Percentiles rank a stretch among this genome's conserved stretches.
Conservation (phyloP, 208 protist species). For the Leishmania tarentolae region DNA sequence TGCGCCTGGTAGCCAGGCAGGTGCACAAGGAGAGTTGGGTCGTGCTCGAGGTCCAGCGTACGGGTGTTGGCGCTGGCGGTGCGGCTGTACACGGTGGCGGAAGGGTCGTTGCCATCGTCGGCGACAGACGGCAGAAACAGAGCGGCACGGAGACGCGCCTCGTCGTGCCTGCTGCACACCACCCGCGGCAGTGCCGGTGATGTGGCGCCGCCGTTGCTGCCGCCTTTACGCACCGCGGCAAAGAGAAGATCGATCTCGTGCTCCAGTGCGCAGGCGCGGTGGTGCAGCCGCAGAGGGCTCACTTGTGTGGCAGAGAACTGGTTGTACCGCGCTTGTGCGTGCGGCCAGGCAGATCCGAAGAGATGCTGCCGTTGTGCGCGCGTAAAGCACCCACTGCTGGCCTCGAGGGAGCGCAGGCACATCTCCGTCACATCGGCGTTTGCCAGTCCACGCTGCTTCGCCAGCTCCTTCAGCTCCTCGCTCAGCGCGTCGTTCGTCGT, state of each 20-base stretch:
- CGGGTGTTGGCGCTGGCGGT: conserved; percentile 8
- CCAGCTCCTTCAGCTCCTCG: conserved; percentile 62
- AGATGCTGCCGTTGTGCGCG: conserved; percentile 28
- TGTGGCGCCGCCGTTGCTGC: background rate
- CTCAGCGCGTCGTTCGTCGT: conserved; percentile 64
- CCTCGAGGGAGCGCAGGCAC: conserved; percentile 51
- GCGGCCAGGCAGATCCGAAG: conserved; percentile 59
- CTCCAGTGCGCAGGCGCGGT: conserved; percentile 50
- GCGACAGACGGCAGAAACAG: conserved; percentile 15
- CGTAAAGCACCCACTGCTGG: conserved; percentile 21
- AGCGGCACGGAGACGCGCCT: conserved; percentile 3
- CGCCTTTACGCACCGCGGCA: conserved; percentile 5
- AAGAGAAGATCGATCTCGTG: conserved; percentile 78
- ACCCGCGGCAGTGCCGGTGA: background rate
- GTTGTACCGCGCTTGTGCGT: conserved; percentile 50
- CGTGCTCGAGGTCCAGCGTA: conserved; percentile 15
- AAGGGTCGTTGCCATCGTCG: conserved; percentile 8
- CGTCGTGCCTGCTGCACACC: background rate
- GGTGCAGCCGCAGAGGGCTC: conserved; percentile 65
- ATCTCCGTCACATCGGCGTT: conserved; percentile 72
- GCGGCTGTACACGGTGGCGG: conserved; percentile 4
- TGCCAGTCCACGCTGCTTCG: conserved; percentile 47
- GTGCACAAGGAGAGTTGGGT: conserved; percentile 17
- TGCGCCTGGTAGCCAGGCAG: conserved; percentile 18
- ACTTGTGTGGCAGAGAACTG: conserved; percentile 66